These are phyloP conservation scores for Cardamine occulta DNA, from an alignment of 345 rosid species.

Conservation along the genomic window DNA sequence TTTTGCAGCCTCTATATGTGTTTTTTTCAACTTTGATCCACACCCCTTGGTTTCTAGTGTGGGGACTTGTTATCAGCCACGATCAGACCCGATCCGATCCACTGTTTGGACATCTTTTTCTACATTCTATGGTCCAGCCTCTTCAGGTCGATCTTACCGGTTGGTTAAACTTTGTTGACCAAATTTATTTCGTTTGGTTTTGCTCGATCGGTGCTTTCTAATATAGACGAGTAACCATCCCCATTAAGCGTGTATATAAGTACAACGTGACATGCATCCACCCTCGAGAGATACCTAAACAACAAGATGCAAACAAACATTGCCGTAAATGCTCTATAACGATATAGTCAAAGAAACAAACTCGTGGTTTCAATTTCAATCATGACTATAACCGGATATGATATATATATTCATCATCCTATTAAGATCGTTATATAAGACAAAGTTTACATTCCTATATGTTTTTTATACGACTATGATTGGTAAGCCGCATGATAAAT, in stretches of 20 bases:
- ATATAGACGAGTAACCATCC: slow-evolving; percentile 35
- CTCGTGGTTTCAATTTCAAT: slow-evolving; percentile 18
- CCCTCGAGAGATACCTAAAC: slow-evolving; percentile 41
- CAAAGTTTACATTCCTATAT: background rate
- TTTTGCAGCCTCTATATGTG: slow-evolving; percentile 30
- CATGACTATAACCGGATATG: slow-evolving; percentile 22
- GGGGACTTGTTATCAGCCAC: slow-evolving; percentile 43
- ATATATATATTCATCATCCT: background rate
- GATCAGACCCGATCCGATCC: slow-evolving; percentile 37
- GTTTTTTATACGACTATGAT: background rate
- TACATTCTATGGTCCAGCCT: slow-evolving; percentile 42
- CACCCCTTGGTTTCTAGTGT: slow-evolving; percentile 44
- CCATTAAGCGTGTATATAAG: slow-evolving; percentile 31
- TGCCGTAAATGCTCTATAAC: slow-evolving; percentile 33
- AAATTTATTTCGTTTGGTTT: slow-evolving; percentile 19
- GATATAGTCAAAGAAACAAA: slow-evolving; percentile 25
- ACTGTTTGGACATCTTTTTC: slow-evolving; percentile 38
- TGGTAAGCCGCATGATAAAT: background rate
- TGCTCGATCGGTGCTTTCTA: slow-evolving; percentile 1
- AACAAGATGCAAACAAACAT: slow-evolving; percentile 43
- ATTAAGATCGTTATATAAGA: background rate
- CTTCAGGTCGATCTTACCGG: slow-evolving; percentile 44
- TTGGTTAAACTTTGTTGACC: slow-evolving; percentile 38
- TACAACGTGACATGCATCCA: slow-evolving; percentile 26
- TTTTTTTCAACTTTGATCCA: slow-evolving; percentile 44